Base-by-base conservation (phyloP, 179 eudicot species). In the Silene noctiflora region DNA sequence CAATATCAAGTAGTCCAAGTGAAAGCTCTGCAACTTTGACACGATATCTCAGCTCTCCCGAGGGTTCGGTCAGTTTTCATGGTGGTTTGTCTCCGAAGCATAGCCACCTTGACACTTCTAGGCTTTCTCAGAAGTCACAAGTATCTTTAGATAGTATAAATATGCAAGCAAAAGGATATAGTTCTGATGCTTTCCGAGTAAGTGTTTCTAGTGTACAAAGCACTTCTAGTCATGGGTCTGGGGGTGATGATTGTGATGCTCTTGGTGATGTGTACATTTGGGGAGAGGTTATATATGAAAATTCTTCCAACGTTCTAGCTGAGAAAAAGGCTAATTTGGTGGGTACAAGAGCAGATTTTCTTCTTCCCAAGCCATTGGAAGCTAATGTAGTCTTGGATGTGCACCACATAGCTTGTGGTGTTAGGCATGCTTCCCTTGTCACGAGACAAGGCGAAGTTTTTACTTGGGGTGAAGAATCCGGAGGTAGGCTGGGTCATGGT, bases 391-490 rank as follows among this genome's bases (percentile, higher is more conserved):
- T 89, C 80, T 69, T 89, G 76, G 98, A 93, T 81, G 98, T 93
- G 14, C 90, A 89, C 81, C 88, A 85, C 81, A 86, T 93, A 62
- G 90, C 94, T 68, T 93, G 98, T 85, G 98, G 98, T 71, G 92
- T 91, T 69, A 79, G 86, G 77, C 92, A 93, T 83, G 94, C 94
- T 59, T 88, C 96, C 75, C 85, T 93, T 24, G 98, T 93, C 77
- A 91, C 94, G 14, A 82, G 94, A 79, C 96, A 89, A 81, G 98
- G 98, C 1, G 98, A 93, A 78, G 84, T 89, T 78, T 93, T 93
- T 79, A 89, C 91, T 14, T 93, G 98, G 98, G 98, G 98, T 68
- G 98, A 93, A 67, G 96, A 93, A 83, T 89, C 98, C 46, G 98
- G 98, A 65, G 98, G 98, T 29, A 84, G 98, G 76, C 89, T 93